Base-by-base conservation (phyloP, 2,329 filamentous ascomycete species). In the Colletotrichum chlorophyti region DNA sequence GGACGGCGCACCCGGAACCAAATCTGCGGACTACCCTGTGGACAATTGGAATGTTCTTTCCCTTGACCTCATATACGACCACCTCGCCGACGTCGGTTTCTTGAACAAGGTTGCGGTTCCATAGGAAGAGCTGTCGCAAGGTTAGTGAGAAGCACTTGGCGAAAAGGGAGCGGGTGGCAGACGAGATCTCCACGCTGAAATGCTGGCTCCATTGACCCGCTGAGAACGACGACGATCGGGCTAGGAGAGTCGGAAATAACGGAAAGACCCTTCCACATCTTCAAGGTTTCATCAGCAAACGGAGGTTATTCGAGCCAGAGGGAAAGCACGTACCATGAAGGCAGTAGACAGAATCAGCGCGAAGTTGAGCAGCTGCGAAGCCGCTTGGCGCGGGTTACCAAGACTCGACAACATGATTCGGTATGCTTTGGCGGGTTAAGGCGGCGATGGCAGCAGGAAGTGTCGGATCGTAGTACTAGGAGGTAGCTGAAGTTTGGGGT, bases 41-140 rank as follows among this genome's bases (percentile, higher is more conserved):
- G 65, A 99, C 95, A 74, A 99, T 99, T 26, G 95, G 95, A 63
- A 99, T 98, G 65, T 97, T 91, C 81, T 98, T 99, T 57, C 89
- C 93, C 72, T 87, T 85, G 51, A 97, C 90, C 70, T 96, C 96
- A 76, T 87, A 87, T 9, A 87, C 83, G 8, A 86, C 83, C n/a
- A 87, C 71, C 64, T 83, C 81, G 60, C 81, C 81, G 14, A 85
- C 81, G 38, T 78, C 77, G 2, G 82, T 84, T 63, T 85, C 83
- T 51, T 76, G 72, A n/a, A 80, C 41, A 6, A 85, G 53, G 65
- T 88, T 86, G 55, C 90, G 79, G 71, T 93, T 93, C 89, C 90
- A 93, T 7, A 93, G 78, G 67, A 93, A 85, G 3, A 93, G 79
- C 14, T 43, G 23, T 19, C 47, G n/a, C 46, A 29, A 24, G 31